phyloP scores from a whole-genome alignment of 164 flowering plant genomes.

The Piper longum region DNA sequence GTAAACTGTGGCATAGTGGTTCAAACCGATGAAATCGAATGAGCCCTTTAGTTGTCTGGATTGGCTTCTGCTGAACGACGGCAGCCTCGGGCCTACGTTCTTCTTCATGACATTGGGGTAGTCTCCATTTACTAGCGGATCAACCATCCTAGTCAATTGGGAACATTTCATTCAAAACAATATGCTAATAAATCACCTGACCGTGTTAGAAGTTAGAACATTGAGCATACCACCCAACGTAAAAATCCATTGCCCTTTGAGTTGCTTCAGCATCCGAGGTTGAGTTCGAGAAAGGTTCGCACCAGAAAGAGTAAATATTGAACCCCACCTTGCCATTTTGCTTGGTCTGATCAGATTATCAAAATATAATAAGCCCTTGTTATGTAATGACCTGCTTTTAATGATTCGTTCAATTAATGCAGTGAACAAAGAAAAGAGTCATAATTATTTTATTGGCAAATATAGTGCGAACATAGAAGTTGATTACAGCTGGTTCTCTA shows the following conservation, averaged over 20 bases:
- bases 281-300: conserved; percentile 22
- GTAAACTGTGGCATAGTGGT: conserved; percentile 14
- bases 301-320: conserved; percentile 16
- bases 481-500: neutral
- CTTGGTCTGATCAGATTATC: conserved; percentile 17
- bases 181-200: neutral
- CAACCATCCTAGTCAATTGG: conserved; percentile 21
- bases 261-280: conserved; percentile 28
- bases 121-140: conserved; percentile 48
- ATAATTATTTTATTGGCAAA: too few species aligned
- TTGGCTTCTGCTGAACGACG: conserved; percentile 28
- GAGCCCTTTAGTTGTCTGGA: conserved; percentile 18
- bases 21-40: conserved; percentile 20
- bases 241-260: conserved; percentile 33
- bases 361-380: neutral
- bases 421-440: too few species aligned
- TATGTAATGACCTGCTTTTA: neutral
- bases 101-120: conserved; percentile 47
- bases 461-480: too few species aligned
- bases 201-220: neutral
- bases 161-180: neutral
- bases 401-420: neutral
- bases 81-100: conserved; percentile 35
- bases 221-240: conserved; percentile 28
- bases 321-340: conserved; percentile 40